Conservation (phyloP, 176 grass and related monocot genomes). For the Carex scoparia region DNA sequence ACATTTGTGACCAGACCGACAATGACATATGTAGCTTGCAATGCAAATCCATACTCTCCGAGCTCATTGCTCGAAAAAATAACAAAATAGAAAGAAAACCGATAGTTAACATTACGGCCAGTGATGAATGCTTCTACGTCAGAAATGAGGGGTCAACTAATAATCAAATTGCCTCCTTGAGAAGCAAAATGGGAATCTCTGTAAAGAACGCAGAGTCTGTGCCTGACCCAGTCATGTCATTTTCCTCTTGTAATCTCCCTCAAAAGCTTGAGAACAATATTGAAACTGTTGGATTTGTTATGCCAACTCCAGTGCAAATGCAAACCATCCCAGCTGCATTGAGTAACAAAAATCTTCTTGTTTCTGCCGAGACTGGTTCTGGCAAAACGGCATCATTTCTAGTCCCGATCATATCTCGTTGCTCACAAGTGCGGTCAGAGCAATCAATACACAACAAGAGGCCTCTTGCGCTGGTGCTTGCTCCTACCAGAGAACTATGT, state of each 20-base stretch:
- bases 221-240: conserved; percentile 67
- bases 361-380: conserved; percentile 78
- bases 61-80: conserved; percentile 31
- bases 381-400: conserved; percentile 90
- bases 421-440: conserved; percentile 26
- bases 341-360: conserved; percentile 64
- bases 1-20: conserved; percentile 79
- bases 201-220: conserved; percentile 42
- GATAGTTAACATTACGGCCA: conserved; percentile 44
- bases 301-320: conserved; percentile 89
- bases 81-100: conserved; percentile 29
- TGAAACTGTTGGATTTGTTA: conserved; percentile 66
- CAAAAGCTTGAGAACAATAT: conserved; percentile 77
- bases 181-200: conserved; percentile 73
- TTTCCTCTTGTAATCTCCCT: conserved; percentile 71
- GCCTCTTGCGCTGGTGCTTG: conserved; percentile 69
- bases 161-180: conserved; percentile 45
- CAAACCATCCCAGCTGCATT: conserved; percentile 86
- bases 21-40: conserved; percentile 78
- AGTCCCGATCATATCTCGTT: conserved; percentile 68
- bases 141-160: conserved; percentile 40
- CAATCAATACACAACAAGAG: conserved; percentile 22
- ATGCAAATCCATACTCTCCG: conserved; percentile 69
- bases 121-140: conserved; percentile 77
- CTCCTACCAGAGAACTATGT: conserved; percentile 84